These are phyloP conservation scores for Ambrosiella beaveri DNA, from an alignment of 2,329 filamentous ascomycete species.

Conservation along the genomic window DNA sequence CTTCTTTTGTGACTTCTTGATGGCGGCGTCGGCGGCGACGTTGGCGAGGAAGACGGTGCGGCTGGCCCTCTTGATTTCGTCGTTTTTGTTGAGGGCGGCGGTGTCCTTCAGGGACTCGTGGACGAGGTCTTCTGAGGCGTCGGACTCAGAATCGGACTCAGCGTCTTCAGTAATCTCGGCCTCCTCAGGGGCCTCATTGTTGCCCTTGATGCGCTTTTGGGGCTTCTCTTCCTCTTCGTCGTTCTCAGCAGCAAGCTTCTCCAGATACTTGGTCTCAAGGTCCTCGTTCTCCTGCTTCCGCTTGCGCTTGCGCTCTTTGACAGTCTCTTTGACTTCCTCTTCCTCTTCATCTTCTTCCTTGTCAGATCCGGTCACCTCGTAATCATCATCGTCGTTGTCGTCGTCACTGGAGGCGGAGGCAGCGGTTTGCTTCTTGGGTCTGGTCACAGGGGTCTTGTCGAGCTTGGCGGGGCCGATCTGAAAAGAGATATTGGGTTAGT, in stretches of 20 bases:
- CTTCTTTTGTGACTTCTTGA: conserved; percentile 66
- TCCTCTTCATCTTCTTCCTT: conserved; percentile 21
- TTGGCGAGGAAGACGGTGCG: conserved; percentile 90
- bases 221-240: conserved; percentile 21
- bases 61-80: conserved; percentile 64
- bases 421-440: conserved; percentile 22
- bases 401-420: conserved; percentile 17
- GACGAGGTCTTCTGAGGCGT: conserved; percentile 22
- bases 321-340: conserved; percentile 22
- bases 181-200: conserved; percentile 21
- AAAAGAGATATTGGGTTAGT: conserved; percentile 2
- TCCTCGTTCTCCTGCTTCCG: conserved; percentile 51
- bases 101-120: conserved; percentile 36
- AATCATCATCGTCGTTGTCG: conserved; percentile 17
- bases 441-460: conserved; percentile 18
- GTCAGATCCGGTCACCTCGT: conserved; percentile 18
- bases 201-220: conserved; percentile 27
- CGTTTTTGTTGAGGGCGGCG: neutral
- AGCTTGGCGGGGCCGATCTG: conserved; percentile 35
- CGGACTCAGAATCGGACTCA: conserved; percentile 28
- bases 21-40: conserved; percentile 67
- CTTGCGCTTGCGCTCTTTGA: conserved; percentile 46
- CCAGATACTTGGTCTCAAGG: conserved; percentile 53
- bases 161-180: conserved; percentile 30
- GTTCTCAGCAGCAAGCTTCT: conserved; percentile 43